Evolutionary conservation across 2,329 filamentous ascomycete species (phyloP).

Genomic region (Exophiala mesophila): DNA sequence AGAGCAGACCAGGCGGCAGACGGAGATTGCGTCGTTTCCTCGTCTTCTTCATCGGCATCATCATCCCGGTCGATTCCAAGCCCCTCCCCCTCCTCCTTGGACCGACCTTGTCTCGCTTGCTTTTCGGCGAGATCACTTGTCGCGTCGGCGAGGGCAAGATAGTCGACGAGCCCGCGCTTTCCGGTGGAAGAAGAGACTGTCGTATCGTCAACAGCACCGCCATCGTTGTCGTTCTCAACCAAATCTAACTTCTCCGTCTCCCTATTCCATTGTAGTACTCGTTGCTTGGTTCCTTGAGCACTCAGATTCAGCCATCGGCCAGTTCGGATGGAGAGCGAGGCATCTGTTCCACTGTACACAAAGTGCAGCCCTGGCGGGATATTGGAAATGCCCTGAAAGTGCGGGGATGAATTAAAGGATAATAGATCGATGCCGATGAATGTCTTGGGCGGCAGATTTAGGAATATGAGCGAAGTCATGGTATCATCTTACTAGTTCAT

Average conservation of each 20-base stretch:
- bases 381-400: constrained; percentile 58
- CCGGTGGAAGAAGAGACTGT: constrained; percentile 51
- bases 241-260: constrained; percentile 35
- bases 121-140: constrained; percentile 16
- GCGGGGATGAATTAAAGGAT: constrained; percentile 58
- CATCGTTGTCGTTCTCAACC: constrained; percentile 29
- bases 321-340: constrained; percentile 55
- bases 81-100: not conserved
- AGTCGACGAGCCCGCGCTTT: constrained; percentile 20
- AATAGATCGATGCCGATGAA: constrained; percentile 51
- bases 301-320: constrained; percentile 49
- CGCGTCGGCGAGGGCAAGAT: constrained; percentile 20
- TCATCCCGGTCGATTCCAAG: constrained; percentile 5
- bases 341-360: constrained; percentile 55
- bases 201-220: constrained; percentile 41
- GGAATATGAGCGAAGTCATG: constrained; percentile 32
- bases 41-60: constrained; percentile 27
- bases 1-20: constrained; percentile 45
- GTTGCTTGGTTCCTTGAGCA: constrained; percentile 23
- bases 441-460: constrained; percentile 42
- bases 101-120: constrained; percentile 4
- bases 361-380: constrained; percentile 57
- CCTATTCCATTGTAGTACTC: constrained; percentile 52
- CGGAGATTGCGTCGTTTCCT: constrained; percentile 23
- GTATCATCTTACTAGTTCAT: not conserved